Evolutionary conservation across 768 basidiomycete genomes (phyloP), one percentile per base, ranked within the genome.

Genomic region (Lentinus brumalis): DNA sequence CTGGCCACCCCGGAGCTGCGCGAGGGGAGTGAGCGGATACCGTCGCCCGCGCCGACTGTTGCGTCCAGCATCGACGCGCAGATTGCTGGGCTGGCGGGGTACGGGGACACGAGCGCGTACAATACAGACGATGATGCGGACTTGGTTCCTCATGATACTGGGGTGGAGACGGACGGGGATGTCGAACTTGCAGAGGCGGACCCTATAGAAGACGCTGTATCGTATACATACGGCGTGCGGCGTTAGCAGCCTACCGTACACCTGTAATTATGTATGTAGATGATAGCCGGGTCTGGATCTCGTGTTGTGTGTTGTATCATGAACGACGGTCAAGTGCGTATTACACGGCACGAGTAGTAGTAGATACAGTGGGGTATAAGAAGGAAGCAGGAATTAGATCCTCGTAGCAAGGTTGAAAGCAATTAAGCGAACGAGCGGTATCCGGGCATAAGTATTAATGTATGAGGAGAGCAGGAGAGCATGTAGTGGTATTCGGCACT

Each of bases 31-130:
- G 76, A 79, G 57, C 74, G 77, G 47, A 70, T 75, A 4, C 68
- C 78, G 59, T 85, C 84, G 0, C 83, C 84, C 35, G 80, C 81
- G 31, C 82, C 80, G 18, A 84, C 83, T 4, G 75, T 75, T 41
- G 74, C 76, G 12, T 86, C 85, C 26, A 81, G 78, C 58, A 76
- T 77, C 14, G 84, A 86, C 57, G 66, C 74, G 40, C 79, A 75
- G 31, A 81, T 65, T 55, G 65, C 59, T 35, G 65, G 64, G 11
- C 53, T 50, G 46, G 61, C 49, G 32, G 53, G 47, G 45, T 56
- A 53, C 60, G 50, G 59, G 54, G 63, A 14, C 80, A 81, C 60
- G 65, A 86, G 84, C 61, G 85, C 81, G 30, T 86, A 86, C 59
- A 83, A 82, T 54, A 83, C 86, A 0, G 85, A 85, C 50, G 73